phyloP scores from a whole-genome alignment of 129 eudicot genomes.

The Pulicaria dysenterica region DNA sequence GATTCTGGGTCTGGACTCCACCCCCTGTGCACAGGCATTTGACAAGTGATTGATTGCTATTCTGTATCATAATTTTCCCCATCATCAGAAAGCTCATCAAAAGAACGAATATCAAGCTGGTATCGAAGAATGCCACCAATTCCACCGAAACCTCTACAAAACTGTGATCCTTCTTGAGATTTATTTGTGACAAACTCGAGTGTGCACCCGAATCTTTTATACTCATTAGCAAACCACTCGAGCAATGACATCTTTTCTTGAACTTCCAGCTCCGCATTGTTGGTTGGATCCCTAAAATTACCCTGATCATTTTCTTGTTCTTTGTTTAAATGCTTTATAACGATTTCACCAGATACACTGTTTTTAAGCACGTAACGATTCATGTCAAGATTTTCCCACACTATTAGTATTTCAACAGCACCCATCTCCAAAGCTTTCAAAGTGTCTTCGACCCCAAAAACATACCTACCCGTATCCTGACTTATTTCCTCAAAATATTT shows the following conservation, averaged over 20 bases:
- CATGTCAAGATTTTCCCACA: conserved; percentile 48
- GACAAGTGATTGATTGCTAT: conserved; percentile 37
- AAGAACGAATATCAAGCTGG: conserved; percentile 40
- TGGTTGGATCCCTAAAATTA: conserved; percentile 34
- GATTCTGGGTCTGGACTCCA: conserved; percentile 30
- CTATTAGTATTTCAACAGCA: conserved; percentile 47
- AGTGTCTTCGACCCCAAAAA: conserved; percentile 40
- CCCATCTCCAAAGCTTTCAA: conserved; percentile 51
- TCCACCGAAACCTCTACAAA: conserved; percentile 50
- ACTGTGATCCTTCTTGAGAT: conserved; percentile 46
- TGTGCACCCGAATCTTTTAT: conserved; percentile 40
- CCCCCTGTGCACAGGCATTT: conserved; percentile 32
- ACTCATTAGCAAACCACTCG: conserved; percentile 46
- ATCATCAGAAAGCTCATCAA: conserved; percentile 46
- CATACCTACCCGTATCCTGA: conserved; percentile 35
- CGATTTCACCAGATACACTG: conserved; percentile 22
- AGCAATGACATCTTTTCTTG: conserved; percentile 35
- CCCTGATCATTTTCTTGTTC: conserved; percentile 41
- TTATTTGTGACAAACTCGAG: conserved; percentile 49
- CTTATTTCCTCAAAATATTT: conserved; percentile 51
- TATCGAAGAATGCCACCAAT: conserved; percentile 50
- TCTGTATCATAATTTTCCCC: conserved; percentile 45
- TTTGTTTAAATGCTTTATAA: conserved; percentile 41
- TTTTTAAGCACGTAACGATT: conserved; percentile 35
- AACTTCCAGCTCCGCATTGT: conserved; percentile 42